Base-by-base conservation (phyloP, 202 grass and related monocot genomes). In the Carex arenaria region DNA sequence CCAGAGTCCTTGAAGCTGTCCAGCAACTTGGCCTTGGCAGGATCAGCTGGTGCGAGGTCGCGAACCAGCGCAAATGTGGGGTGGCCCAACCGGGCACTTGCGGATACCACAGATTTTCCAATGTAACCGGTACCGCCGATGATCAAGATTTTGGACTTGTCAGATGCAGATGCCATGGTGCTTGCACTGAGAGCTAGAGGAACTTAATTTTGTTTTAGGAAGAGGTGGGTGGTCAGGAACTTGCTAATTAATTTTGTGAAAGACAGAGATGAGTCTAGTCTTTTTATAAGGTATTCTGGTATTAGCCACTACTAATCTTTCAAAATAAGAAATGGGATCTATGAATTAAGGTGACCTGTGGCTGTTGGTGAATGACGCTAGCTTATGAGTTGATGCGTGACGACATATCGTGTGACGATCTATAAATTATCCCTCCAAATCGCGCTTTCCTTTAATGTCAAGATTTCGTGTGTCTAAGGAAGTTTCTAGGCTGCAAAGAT, bases 121-220 rank as follows among this genome's bases (percentile, higher is more conserved):
- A 94, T 84, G 87, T 83, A 88, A 1, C 92, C 92, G 4, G 92
- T 94, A 26, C 53, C 65, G 82, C 92, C 89, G 5, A 92, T 60
- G 80, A 94, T 85, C 84, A 94, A 84, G 69, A 94, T 89, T 74
- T 70, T 94, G 67, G 84, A 83, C 87, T 84, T 94, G 23, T 30
- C 80, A 19, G 88, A 82, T 67, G 85, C 86, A 19, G 88, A 82
- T 67, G 85, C 86, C 91, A 93, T 92, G 12, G 53, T 51, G 11
- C 0, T 3, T 51, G 10, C 2, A 51, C 47, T 51, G 47, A 51
- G 47, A 26, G 26, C n/a, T n/a, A n/a, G n/a, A n/a, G n/a, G n/a
- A n/a, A n/a, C n/a, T n/a, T n/a, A n/a, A n/a, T n/a, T n/a, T n/a
- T n/a, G n/a, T n/a, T n/a, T n/a, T n/a, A n/a, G n/a, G n/a, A n/a